Percentiles rank a stretch among this genome's conserved stretches.
These are phyloP conservation scores for Termitomyces sp. DNA, from an alignment of 768 basidiomycete species.

Conservation along the genomic window DNA sequence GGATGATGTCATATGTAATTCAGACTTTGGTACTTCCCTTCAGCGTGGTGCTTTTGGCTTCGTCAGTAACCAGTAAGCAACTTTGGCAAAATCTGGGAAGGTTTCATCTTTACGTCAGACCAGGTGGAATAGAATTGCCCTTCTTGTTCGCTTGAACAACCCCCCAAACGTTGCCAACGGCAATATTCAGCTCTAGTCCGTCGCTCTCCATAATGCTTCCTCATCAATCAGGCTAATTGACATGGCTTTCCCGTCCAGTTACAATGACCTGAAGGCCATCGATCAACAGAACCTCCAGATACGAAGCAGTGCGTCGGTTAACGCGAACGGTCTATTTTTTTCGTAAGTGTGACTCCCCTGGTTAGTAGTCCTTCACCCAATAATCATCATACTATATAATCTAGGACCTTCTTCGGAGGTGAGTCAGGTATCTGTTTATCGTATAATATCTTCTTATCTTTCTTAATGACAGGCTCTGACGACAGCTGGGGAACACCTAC, in stretches of 20 bases:
- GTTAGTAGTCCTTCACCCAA: neutral
- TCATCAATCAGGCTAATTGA: neutral
- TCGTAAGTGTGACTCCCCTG: constrained; percentile 36
- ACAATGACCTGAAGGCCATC: constrained; percentile 63
- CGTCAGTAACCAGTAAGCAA: constrained; percentile 52
- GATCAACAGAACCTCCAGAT: constrained; percentile 59
- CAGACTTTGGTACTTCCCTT: constrained; percentile 75
- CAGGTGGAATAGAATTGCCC: constrained; percentile 68
- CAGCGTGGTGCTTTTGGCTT: constrained; percentile 64
- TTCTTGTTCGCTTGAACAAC: constrained; percentile 75
- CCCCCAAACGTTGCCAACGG: constrained; percentile 70
- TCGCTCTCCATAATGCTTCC: constrained; percentile 7
- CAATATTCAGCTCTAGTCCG: constrained; percentile 63
- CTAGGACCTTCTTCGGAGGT: constrained; percentile 82
- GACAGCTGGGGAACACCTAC: constrained; percentile 65
- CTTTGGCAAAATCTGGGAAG: constrained; percentile 1
- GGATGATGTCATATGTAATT: constrained; percentile 55
- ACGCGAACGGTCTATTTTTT: constrained; percentile 70
- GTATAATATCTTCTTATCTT: neutral
- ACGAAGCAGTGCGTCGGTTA: constrained; percentile 46
- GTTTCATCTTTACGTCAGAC: neutral
- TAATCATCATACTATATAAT: neutral
- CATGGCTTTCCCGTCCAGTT: constrained; percentile 32
- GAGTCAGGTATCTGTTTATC: constrained; percentile 1
- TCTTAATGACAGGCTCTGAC: constrained; percentile 44